Conservation (phyloP, 2,329 filamentous ascomycete genomes). For the Arthrobotrys sinensis region DNA sequence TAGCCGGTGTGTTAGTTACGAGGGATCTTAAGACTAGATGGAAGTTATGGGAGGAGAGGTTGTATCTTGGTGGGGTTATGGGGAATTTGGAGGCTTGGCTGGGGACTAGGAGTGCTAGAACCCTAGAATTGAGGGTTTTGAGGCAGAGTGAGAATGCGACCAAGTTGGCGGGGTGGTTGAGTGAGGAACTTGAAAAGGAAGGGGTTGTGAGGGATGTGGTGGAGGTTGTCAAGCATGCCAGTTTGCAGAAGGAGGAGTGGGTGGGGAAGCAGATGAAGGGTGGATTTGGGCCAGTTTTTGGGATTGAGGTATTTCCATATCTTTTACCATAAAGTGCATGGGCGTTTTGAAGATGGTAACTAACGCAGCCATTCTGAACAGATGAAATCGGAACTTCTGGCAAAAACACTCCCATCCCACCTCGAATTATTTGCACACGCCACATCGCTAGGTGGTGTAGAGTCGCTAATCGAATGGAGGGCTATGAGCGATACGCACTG, state of each 20-base stretch:
- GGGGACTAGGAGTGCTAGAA: conserved; percentile 86
- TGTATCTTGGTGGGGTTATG: conserved; percentile 86
- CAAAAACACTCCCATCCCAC: conserved; percentile 81
- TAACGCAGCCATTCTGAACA: background rate
- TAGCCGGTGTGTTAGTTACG: conserved; percentile 81
- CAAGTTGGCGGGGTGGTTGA: conserved; percentile 80
- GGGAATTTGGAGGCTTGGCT: conserved; percentile 94
- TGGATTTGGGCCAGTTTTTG: conserved; percentile 91
- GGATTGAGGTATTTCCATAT: conserved; percentile 76
- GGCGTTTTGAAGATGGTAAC: no score
- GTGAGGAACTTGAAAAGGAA: conserved; percentile 69
- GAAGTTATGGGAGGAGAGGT: conserved; percentile 77
- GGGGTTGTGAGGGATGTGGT: conserved; percentile 73
- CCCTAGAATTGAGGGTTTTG: conserved; percentile 84
- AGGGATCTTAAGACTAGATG: conserved; percentile 65
- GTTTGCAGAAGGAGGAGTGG: conserved; percentile 83
- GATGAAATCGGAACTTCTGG: conserved; percentile 70
- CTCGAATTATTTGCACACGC: conserved; percentile 91
- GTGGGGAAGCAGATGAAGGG: conserved; percentile 88
- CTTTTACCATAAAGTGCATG: no score
- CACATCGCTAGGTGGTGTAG: conserved; percentile 92
- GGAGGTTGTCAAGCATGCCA: conserved; percentile 80
- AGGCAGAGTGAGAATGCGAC: conserved; percentile 81
- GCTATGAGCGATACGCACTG: conserved; percentile 85
- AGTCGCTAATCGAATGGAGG: conserved; percentile 97